Percentiles rank a stretch among this genome's conserved stretches.
Conservation (phyloP, 1,284 basidiomycete genomes). For the Boletellus dicymbophilus region DNA sequence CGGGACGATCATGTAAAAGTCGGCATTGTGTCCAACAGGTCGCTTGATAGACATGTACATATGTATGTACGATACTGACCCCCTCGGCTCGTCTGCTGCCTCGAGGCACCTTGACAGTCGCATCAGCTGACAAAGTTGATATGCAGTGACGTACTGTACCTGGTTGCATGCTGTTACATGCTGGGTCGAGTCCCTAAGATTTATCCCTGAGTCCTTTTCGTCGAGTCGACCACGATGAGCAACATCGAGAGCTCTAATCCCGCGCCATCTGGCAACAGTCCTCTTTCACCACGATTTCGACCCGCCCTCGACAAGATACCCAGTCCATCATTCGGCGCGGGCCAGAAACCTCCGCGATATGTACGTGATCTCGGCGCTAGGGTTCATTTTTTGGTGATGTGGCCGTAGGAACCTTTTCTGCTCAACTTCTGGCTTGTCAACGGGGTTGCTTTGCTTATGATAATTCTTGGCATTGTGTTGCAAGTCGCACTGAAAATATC, state of each 20-base stretch:
- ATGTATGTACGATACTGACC: background rate
- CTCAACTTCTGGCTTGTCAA: conserved; percentile 45
- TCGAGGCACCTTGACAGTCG: conserved; percentile 12
- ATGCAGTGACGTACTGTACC: no score
- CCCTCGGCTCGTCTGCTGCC: background rate
- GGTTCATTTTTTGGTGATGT: background rate
- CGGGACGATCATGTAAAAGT: conserved; percentile 11
- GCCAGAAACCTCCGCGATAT: conserved; percentile 40
- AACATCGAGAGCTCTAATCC: background rate
- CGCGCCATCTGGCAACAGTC: background rate
- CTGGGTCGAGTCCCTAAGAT: background rate
- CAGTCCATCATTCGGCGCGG: conserved; percentile 35
- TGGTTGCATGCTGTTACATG: background rate
- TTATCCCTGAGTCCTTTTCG: background rate
- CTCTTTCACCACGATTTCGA: conserved; percentile 32
- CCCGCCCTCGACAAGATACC: conserved; percentile 50
- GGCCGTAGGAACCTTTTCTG: conserved; percentile 45
- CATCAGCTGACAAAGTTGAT: no score
- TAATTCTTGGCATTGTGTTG: conserved; percentile 49
- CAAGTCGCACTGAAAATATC: conserved; percentile 48
- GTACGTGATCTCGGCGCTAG: conserved; percentile 31
- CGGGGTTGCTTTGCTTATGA: conserved; percentile 42
- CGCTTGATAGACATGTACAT: background rate
- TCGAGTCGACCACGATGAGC: conserved; percentile 16
- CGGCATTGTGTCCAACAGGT: conserved; percentile 1